Evolutionary conservation across 805 yeast genomes (phyloP).

Genomic region (Metschnikowia borealis): DNA sequence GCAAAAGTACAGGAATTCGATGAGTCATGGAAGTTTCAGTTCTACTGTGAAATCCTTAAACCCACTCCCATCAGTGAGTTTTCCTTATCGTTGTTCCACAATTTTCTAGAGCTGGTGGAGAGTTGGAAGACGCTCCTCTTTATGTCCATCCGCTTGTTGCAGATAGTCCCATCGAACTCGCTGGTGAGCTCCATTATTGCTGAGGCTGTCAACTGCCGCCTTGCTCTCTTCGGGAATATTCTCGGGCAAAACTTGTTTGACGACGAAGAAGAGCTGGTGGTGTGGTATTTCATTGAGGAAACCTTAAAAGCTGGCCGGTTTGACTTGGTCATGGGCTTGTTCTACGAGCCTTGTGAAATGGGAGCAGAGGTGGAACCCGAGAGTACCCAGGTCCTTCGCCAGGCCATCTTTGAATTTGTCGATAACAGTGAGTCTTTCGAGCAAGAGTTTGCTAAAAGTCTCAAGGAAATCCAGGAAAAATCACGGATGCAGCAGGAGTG

Average conservation of each 20-base stretch:
- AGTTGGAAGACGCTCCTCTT: slow-evolving; percentile 10
- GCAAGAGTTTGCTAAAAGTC: slow-evolving; percentile 9
- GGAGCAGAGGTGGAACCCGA: not conserved
- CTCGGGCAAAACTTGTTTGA: slow-evolving; percentile 5
- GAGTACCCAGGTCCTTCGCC: slow-evolving; percentile 4
- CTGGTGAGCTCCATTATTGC: slow-evolving; percentile 10
- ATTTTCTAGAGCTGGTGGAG: slow-evolving; percentile 11
- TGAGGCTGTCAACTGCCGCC: slow-evolving; percentile 7
- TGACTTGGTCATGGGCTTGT: slow-evolving; percentile 10
- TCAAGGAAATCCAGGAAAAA: slow-evolving; percentile 5
- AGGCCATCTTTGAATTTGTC: slow-evolving; percentile 5
- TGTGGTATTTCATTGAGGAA: slow-evolving; percentile 11
- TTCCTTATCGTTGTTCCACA: slow-evolving; percentile 7
- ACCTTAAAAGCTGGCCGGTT: slow-evolving; percentile 9
- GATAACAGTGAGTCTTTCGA: slow-evolving; percentile 5
- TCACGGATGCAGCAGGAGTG: slow-evolving; percentile 2
- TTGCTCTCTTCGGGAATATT: slow-evolving; percentile 7
- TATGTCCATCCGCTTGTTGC: slow-evolving; percentile 8
- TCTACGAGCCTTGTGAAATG: slow-evolving; percentile 5
- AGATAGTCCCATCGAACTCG: slow-evolving; percentile 8
- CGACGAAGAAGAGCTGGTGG: slow-evolving; percentile 7
- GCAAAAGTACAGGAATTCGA: slow-evolving; percentile 4
- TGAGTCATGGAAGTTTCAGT: slow-evolving; percentile 11
- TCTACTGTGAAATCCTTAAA: slow-evolving; percentile 8
- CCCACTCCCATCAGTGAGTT: slow-evolving; percentile 7